Evolutionary conservation across 2,329 filamentous ascomycete species (phyloP), one percentile per base, ranked within the genome.

Genomic region (Fusarium udum): DNA sequence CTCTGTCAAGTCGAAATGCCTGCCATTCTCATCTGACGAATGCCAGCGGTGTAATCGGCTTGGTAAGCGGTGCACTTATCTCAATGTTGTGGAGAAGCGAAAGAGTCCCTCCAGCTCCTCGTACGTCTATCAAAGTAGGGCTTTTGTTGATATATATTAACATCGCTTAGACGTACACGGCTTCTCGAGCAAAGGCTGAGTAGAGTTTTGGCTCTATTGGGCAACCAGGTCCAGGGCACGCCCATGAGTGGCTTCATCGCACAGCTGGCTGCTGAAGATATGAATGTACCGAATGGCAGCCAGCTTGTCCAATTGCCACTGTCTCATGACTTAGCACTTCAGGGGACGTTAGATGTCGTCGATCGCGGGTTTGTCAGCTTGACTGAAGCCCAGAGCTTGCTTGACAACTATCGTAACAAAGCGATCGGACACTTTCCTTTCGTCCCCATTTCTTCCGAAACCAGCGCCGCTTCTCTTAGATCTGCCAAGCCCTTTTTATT

Each of bases 11-110:
- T 71, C 69, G 5, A 71, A 71, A 69, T 71, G 69, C 5, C 24
- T 64, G 32, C 68, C 68, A 28, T 55, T 72, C 22, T 68, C 62
- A 12, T n/a, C 56, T 13, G 69, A 71, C 4, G 69, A 71, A 28
- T 71, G 69, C 18, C 55, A 71, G 68, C 40, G 68, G 6, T 71
- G 69, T n/a, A 49, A 68, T 24, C 68, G 68, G 2, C 45, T 71
- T 24, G 68, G 68, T 13, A 71, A 68, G 31, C 42, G 20, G 3
- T 71, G 69, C 36, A 62, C 46, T 1, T 68, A 68, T 42, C 48
- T 68, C 3, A 68, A 68, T 37, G 55, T 68, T 18, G 55, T 62
- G 16, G 65, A 68, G 26, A 68, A 68, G 24, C 46, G 65, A 18
- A 68, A 68, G n/a, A 68, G 64, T 16, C 65, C 65, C 1, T 34